Evolutionary conservation across 192 early-diverging fungal species (phyloP).

Genomic region (Gaertneriomyces sp.): DNA sequence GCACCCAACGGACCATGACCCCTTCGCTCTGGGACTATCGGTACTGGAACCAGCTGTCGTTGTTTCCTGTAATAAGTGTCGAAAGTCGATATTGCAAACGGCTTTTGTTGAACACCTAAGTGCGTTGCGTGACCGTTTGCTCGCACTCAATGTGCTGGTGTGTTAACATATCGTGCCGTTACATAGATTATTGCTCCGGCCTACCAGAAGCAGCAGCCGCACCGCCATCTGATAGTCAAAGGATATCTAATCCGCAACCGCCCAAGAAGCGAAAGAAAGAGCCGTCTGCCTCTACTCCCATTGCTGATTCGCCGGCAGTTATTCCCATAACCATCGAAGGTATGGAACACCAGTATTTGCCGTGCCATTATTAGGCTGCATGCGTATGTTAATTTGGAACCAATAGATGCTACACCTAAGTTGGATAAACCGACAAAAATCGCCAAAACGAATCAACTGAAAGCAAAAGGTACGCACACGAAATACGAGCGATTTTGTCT

Average conservation of each 20-base stretch:
- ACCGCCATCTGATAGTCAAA: no score
- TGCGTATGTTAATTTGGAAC: background rate
- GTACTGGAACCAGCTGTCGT: conserved; percentile 61
- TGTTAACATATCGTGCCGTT: no score
- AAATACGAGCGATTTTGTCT: conserved; percentile 3
- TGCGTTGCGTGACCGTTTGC: conserved; percentile 23
- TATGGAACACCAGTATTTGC: background rate
- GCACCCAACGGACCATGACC: background rate
- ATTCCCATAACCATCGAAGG: no score
- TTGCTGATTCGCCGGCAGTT: no score
- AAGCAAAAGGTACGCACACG: conserved; percentile 48
- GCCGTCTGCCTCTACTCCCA: no score
- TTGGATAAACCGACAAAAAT: conserved; percentile 56
- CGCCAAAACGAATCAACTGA: conserved; percentile 30
- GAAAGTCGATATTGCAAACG: conserved; percentile 60
- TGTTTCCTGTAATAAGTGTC: conserved; percentile 64
- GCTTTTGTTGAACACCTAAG: conserved; percentile 62
- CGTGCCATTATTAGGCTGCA: background rate
- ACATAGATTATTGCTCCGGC: no score
- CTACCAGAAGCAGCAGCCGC: no score
- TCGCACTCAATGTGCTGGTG: no score
- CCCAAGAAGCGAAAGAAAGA: no score
- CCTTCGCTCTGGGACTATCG: conserved; percentile 32
- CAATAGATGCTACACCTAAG: conserved; percentile 32
- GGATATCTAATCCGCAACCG: no score